These are phyloP conservation scores for Allodekkera sacchari DNA, from an alignment of 805 yeast genomes.

Conservation along the genomic window DNA sequence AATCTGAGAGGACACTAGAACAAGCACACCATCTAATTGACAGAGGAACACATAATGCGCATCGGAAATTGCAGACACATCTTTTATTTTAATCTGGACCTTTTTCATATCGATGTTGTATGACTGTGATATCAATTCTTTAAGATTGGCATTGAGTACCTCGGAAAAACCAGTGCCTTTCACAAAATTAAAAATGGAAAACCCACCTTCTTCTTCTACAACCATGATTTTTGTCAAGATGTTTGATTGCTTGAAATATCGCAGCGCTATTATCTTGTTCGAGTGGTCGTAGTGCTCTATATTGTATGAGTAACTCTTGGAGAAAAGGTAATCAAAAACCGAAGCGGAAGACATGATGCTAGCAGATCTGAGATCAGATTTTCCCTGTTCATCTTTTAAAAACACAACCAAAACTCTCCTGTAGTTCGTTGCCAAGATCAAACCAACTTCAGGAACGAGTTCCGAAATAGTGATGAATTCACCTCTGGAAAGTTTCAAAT, in stretches of 20 bases:
- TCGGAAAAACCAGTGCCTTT: constrained; percentile 17
- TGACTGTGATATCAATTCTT: constrained; percentile 22
- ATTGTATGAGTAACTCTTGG: constrained; percentile 12
- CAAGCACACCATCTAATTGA: too few species aligned
- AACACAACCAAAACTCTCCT: constrained; percentile 58
- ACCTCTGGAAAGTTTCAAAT: constrained; percentile 34
- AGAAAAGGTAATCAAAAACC: constrained; percentile 13
- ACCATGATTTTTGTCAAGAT: constrained; percentile 34
- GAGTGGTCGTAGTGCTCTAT: constrained; percentile 15
- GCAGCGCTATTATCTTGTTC: constrained; percentile 50
- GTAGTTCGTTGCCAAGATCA: constrained; percentile 59
- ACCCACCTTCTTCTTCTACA: constrained; percentile 38
- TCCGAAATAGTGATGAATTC: constrained; percentile 54
- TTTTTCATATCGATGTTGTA: too few species aligned
- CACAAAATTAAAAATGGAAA: constrained; percentile 28
- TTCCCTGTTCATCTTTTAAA: constrained; percentile 62
- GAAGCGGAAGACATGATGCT: constrained; percentile 18
- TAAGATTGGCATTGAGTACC: not conserved
- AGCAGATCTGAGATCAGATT: constrained; percentile 29
- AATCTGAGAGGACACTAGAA: too few species aligned
- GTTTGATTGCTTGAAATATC: constrained; percentile 33
- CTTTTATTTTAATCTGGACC: too few species aligned
- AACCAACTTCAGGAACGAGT: constrained; percentile 67
- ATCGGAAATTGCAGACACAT: too few species aligned
- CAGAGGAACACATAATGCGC: too few species aligned